Percentiles rank a stretch among this genome's conserved stretches.
Conservation (phyloP, 108 stramenopile genomes). For the Pseudonitzschia multistriata region DNA sequence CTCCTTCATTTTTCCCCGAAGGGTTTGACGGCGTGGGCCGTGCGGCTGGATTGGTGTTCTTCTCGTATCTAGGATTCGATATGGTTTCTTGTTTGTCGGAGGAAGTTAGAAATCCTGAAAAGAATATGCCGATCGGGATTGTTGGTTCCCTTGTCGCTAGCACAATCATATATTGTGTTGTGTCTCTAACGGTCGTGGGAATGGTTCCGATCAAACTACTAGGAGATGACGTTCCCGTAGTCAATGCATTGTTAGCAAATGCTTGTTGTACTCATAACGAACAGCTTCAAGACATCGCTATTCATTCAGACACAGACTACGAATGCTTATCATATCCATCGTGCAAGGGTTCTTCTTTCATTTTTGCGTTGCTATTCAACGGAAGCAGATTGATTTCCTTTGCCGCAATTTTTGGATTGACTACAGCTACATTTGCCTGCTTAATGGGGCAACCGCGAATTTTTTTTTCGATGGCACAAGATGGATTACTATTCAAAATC, state of each 20-base stretch:
- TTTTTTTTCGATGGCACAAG: constrained; percentile 62
- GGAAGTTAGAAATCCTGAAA: constrained; percentile 56
- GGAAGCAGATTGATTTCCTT: constrained; percentile 45
- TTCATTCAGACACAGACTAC: constrained; percentile 1
- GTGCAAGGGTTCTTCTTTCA: constrained; percentile 20
- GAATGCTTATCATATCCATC: constrained; percentile 35
- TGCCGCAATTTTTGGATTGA: constrained; percentile 61
- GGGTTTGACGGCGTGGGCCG: constrained; percentile 41
- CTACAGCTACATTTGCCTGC: constrained; percentile 60
- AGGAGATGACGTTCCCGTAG: constrained; percentile 45
- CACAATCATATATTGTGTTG: constrained; percentile 40
- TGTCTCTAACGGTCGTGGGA: constrained; percentile 44
- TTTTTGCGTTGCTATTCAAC: constrained; percentile 22
- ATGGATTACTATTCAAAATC: constrained; percentile 57
- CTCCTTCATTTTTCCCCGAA: constrained; percentile 42
- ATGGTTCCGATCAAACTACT: constrained; percentile 49
- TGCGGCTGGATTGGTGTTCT: constrained; percentile 53
- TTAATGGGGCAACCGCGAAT: constrained; percentile 64
- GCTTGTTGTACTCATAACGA: constrained; percentile 46
- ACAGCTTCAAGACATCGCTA: constrained; percentile 17
- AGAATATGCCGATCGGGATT: constrained; percentile 65
- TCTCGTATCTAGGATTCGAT: constrained; percentile 49
- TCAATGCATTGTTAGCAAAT: constrained; percentile 52
- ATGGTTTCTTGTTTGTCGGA: constrained; percentile 57
- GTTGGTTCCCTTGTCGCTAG: constrained; percentile 44